Evolutionary conservation across 2,329 filamentous ascomycete species (phyloP).

Genomic region (Calonectria pteridis): DNA sequence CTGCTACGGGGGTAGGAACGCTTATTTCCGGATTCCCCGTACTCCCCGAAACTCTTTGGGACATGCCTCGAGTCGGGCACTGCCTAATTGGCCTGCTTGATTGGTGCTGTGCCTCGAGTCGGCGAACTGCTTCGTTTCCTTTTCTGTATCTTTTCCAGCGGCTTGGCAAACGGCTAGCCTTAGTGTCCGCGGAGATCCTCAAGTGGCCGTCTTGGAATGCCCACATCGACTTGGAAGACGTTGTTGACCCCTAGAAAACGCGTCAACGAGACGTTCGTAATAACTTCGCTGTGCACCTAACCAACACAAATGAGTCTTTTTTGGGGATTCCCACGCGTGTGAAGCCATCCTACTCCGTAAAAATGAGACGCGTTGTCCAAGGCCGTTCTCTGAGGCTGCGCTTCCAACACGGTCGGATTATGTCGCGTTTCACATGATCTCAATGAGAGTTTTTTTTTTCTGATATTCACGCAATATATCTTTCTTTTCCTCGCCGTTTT

Average conservation of each 20-base stretch:
- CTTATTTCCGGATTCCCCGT: conserved; percentile 6
- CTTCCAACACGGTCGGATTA: neutral
- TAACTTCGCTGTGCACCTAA: neutral
- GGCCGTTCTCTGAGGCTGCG: neutral
- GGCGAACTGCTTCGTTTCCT: neutral
- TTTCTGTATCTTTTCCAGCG: neutral
- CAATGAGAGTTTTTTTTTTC: neutral
- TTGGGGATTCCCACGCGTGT: neutral
- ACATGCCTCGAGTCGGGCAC: no score
- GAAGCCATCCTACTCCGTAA: neutral
- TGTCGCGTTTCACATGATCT: neutral
- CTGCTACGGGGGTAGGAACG: neutral
- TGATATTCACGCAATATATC: neutral
- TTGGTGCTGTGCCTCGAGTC: neutral
- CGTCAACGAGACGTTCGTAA: neutral
- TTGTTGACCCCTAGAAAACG: neutral
- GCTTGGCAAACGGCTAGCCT: neutral
- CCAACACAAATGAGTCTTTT: neutral
- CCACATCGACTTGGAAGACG: neutral
- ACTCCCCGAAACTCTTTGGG: neutral
- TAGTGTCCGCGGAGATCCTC: neutral
- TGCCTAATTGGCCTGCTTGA: neutral
- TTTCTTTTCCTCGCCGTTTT: neutral
- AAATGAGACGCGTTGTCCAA: neutral
- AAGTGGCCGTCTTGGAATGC: neutral